Conservation (phyloP, 768 basidiomycete species). For the Suillus spraguei region DNA sequence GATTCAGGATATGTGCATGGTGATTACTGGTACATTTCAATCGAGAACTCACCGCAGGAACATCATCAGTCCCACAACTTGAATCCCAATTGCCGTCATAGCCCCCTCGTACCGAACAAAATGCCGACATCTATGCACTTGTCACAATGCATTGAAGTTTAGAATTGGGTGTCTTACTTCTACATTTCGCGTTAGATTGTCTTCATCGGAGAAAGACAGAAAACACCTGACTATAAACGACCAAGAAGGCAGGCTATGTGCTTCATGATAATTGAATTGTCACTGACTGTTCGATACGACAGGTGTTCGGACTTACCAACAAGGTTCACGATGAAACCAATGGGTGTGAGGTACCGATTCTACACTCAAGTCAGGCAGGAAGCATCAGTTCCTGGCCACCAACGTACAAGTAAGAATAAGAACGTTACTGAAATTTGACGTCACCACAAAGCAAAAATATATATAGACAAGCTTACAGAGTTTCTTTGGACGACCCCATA, state of each 20-base stretch:
- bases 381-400: neutral
- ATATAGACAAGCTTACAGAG: constrained; percentile 27
- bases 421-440: constrained; percentile 29
- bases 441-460: constrained; percentile 1
- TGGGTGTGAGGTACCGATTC: constrained; percentile 67
- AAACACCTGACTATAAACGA: constrained; percentile 4
- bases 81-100: constrained; percentile 45
- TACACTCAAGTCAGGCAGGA: constrained; percentile 30
- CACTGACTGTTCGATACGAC: neutral
- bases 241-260: constrained; percentile 21
- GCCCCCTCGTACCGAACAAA: constrained; percentile 55
- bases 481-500: constrained; percentile 41
- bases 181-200: neutral
- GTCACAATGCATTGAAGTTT: constrained; percentile 6
- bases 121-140: constrained; percentile 38
- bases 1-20: neutral
- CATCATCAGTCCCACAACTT: constrained; percentile 45
- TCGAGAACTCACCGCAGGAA: constrained; percentile 38
- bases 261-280: constrained; percentile 10
- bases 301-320: constrained; percentile 25
- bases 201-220: neutral
- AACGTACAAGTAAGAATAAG: constrained; percentile 41
- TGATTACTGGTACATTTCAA: neutral
- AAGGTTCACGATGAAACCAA: constrained; percentile 63
- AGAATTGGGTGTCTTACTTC: constrained; percentile 12